Base-by-base conservation (phyloP, 371 early-diverging fungal species). In the Mucor piriformis region DNA sequence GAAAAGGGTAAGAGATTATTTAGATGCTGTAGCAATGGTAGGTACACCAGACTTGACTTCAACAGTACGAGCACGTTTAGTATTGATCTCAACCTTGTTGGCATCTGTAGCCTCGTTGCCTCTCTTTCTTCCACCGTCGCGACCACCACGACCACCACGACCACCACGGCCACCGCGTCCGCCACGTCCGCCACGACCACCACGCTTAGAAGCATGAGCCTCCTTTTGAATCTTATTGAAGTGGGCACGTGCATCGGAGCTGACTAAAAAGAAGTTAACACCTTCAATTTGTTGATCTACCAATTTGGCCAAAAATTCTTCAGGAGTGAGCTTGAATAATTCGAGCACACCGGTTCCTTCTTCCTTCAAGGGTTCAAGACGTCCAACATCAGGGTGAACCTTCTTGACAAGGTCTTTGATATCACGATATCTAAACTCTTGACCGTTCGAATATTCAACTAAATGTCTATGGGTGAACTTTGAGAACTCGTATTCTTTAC, bases 391-490 rank as follows among this genome's bases (percentile, higher is more conserved):
- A 21, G 63, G 50, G 12, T 54, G 50, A 3, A 67, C 54, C 1
- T 23, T 49, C 13, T 55, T 55, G 1, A 63, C 51, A 40, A 63
- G 38, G 11, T 61, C 70, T 55, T 72, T 79, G 42, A 79, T 71
- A 3, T 76, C 67, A 11, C 50, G 59, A 29, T 64, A 63, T 0
- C 37, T 6, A 50, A 54, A 50, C 6, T 69, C 65, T 1, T 61
- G 61, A 13, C 64, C 75, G 32, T 68, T 68, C 2, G 69, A 55
- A 50, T 67, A 79, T 50, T 76, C 74, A 13, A 79, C 50, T 27
- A 74, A 47, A 34, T 64, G 58, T 25, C 58, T 54, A 27, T 64
- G 64, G 6, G 32, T 25, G 16, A 49, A 18, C 5, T 35, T 40
- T 0, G 27, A 8, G 20, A 51, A 34, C 2, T 42, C 49, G 18